A percentile compares a stretch with the other conserved stretches of the same genome.
Conservation (phyloP, 495 filamentous ascomycete species). For the Penicillium cataractarum region DNA sequence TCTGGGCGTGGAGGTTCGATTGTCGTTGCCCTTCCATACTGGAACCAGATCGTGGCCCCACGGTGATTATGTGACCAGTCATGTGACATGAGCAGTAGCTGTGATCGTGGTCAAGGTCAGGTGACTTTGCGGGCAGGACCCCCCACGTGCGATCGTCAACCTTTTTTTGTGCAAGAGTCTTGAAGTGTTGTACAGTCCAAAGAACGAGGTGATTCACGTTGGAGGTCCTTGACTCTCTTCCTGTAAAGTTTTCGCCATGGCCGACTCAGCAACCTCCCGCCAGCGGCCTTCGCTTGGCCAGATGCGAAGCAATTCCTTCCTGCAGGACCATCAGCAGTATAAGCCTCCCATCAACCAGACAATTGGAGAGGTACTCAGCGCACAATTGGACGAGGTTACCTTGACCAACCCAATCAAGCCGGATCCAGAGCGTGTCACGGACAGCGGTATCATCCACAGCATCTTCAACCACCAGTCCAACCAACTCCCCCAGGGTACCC, state of each 20-base stretch:
- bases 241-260: constrained; percentile 28
- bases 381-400: constrained; percentile 29
- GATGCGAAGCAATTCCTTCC: constrained; percentile 69
- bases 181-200: not conserved
- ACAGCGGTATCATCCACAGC: constrained; percentile 50
- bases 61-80: not conserved
- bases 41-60: not conserved
- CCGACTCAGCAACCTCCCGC: constrained; percentile 34
- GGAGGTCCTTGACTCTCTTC: not conserved
- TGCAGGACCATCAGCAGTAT: constrained; percentile 76
- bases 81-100: not conserved
- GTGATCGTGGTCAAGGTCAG: not conserved
- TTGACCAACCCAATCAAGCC: constrained; percentile 48
- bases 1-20: not conserved
- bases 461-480: constrained; percentile 47
- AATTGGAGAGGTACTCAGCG: constrained; percentile 48
- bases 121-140: not conserved
- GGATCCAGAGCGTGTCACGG: constrained; percentile 47
- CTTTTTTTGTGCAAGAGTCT: constrained; percentile 14
- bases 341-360: constrained; percentile 57
- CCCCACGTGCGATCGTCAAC: constrained; percentile 25
- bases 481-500: constrained; percentile 40
- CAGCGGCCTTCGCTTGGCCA: constrained; percentile 48
- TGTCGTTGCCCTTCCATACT: not conserved
- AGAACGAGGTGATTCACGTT: not conserved